Conservation (phyloP, 23 red algal genomes). For the Chondrus crispus region DNA sequence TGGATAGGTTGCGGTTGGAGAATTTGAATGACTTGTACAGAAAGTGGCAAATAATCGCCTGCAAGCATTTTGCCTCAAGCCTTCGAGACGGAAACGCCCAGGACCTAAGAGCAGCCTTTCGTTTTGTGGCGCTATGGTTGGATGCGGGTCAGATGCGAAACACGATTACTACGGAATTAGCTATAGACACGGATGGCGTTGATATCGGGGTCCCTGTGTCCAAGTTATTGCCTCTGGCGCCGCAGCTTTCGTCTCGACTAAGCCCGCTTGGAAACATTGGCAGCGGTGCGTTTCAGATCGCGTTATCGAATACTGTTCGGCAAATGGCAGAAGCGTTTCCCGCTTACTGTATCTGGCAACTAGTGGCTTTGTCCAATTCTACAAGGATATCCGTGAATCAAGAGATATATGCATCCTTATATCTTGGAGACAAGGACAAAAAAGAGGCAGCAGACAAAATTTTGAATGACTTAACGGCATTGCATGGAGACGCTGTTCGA, state of each 20-base stretch:
- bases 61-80: conserved; percentile 54
- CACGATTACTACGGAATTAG: conserved; percentile 4
- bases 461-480: background rate
- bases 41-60: conserved; percentile 63
- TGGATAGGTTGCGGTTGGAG: conserved; percentile 49
- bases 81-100: conserved; percentile 34
- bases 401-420: conserved; percentile 34
- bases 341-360: conserved; percentile 69
- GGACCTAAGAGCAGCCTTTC: conserved; percentile 49
- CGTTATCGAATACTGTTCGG: conserved; percentile 12
- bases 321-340: conserved; percentile 37
- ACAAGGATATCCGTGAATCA: conserved; percentile 26
- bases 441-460: conserved; percentile 42
- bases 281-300: conserved; percentile 36
- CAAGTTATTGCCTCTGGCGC: conserved; percentile 56
- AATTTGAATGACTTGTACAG: background rate
- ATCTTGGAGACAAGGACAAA: conserved; percentile 59
- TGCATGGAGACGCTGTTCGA: background rate
- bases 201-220: conserved; percentile 33
- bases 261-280: background rate
- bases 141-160: conserved; percentile 50
- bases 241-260: conserved; percentile 52
- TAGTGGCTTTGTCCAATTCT: conserved; percentile 61
- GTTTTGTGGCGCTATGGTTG: conserved; percentile 70
- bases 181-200: background rate